A percentile compares a stretch with the other conserved stretches of the same genome.
Conservation (phyloP, 768 basidiomycete species). For the Leccinum subtestaceum region DNA sequence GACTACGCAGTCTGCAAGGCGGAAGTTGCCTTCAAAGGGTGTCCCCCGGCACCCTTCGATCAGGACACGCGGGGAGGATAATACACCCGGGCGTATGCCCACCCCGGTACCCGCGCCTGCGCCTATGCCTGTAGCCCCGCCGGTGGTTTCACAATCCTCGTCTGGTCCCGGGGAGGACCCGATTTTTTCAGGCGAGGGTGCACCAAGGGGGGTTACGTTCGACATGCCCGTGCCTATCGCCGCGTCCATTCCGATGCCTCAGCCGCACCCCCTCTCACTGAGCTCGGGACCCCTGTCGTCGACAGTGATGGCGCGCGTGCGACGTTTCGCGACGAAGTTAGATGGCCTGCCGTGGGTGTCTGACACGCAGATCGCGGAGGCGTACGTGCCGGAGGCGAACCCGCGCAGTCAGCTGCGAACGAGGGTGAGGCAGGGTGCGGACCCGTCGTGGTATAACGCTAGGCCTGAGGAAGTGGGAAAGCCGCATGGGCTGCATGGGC, state of each 20-base stretch:
- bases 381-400: constrained; percentile 40
- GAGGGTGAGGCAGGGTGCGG: constrained; percentile 12
- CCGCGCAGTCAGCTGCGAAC: constrained; percentile 18
- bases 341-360: constrained; percentile 46
- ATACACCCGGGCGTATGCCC: background rate
- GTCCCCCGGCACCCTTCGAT: background rate
- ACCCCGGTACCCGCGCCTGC: background rate
- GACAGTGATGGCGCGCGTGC: constrained; percentile 34
- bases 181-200: too few species aligned
- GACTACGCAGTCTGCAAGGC: constrained; percentile 6
- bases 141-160: background rate
- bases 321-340: constrained; percentile 35
- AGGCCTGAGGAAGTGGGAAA: constrained; percentile 6
- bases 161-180: background rate
- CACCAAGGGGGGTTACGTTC: background rate
- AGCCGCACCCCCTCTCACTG: background rate
- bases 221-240: constrained; percentile 6
- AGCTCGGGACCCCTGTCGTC: constrained; percentile 7
- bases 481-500: background rate
- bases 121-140: background rate
- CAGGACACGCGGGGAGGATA: background rate
- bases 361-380: constrained; percentile 39
- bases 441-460: constrained; percentile 31
- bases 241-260: background rate
- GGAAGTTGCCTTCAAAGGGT: background rate